A percentile compares a stretch with the other conserved stretches of the same genome.
These are phyloP conservation scores for Thelephora aurantiotincta DNA, from an alignment of 768 basidiomycete genomes.

Conservation along the genomic window DNA sequence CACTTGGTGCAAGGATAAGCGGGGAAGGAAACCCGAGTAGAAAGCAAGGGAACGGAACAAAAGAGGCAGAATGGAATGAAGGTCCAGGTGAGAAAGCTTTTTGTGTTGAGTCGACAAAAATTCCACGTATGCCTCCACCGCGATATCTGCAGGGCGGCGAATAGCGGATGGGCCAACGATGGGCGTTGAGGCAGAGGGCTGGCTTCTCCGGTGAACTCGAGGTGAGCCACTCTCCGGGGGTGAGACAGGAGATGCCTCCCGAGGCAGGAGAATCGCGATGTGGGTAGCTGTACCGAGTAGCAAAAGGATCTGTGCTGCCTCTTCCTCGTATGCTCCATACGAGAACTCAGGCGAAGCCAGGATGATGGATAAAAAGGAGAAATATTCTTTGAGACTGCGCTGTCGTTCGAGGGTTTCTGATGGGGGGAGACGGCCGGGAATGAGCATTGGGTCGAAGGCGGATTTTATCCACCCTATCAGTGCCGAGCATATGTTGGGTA, in stretches of 20 bases:
- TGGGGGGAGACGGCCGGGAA: constrained; percentile 19
- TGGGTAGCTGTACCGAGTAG: constrained; percentile 51
- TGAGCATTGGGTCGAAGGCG: constrained; percentile 38
- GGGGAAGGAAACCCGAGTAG: constrained; percentile 52
- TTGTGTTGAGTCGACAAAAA: constrained; percentile 51
- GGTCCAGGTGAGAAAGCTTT: constrained; percentile 37
- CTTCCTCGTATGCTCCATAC: constrained; percentile 46
- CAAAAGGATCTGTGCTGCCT: constrained; percentile 37
- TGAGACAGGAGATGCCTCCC: constrained; percentile 14
- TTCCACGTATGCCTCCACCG: constrained; percentile 45
- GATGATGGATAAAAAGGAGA: constrained; percentile 38
- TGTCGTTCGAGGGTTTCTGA: constrained; percentile 45
- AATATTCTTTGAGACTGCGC: constrained; percentile 46
- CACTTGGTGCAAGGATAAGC: constrained; percentile 37
- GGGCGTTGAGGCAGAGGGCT: constrained; percentile 43
- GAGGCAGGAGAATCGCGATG: constrained; percentile 24
- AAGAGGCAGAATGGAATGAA: constrained; percentile 46
- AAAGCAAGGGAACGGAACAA: constrained; percentile 61
- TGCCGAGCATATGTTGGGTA: constrained; percentile 37
- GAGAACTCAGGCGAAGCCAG: constrained; percentile 37
- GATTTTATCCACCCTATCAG: constrained; percentile 53
- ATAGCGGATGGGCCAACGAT: constrained; percentile 16
- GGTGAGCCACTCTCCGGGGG: constrained; percentile 17
- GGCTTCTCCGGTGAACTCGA: constrained; percentile 37
- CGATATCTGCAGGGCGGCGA: constrained; percentile 46